phyloP scores from a whole-genome alignment of 768 basidiomycete genomes.

The Collybia mongolica region DNA sequence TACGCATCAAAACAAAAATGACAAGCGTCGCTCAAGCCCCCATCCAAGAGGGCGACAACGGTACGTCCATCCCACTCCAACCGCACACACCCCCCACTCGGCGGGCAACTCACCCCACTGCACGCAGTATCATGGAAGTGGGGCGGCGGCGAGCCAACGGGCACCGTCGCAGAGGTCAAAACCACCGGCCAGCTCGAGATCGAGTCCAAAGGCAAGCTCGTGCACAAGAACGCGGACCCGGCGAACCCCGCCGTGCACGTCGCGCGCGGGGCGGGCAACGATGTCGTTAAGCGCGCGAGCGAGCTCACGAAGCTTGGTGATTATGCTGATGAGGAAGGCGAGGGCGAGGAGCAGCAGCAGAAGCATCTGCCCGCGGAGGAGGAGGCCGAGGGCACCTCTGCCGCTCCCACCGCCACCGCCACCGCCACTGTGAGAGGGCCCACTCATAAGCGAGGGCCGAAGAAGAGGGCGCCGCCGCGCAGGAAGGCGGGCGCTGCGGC shows the following conservation, averaged over 20 bases:
- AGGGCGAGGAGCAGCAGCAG: too few relatives aligned
- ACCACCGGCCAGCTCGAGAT: slow-evolving; percentile 24
- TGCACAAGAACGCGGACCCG: slow-evolving; percentile 26
- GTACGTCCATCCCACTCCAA: slow-evolving; percentile 8
- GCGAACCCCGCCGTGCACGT: slow-evolving; percentile 27
- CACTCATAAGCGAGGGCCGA: slow-evolving; percentile 12
- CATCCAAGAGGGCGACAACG: slow-evolving; percentile 25
- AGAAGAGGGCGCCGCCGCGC: slow-evolving; percentile 7
- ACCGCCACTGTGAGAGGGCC: too few relatives aligned
- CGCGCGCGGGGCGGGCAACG: slow-evolving; percentile 21
- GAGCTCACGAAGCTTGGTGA: slow-evolving; percentile 19
- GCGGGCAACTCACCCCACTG: neutral
- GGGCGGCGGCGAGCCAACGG: slow-evolving; percentile 19
- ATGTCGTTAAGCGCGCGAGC: slow-evolving; percentile 27
- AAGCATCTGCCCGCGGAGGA: too few relatives aligned
- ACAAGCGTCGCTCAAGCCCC: too few relatives aligned
- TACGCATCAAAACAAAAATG: too few relatives aligned
- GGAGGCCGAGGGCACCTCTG: too few relatives aligned
- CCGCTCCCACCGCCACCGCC: too few relatives aligned
- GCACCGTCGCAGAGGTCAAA: slow-evolving; percentile 22
- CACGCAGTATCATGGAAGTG: slow-evolving; percentile 24
- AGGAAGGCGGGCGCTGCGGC: slow-evolving; percentile 12
- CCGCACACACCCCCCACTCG: neutral
- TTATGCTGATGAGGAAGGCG: too few relatives aligned
- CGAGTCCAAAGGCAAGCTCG: slow-evolving; percentile 21